A percentile compares a stretch with the other conserved stretches of the same genome.
phyloP scores from a whole-genome alignment of 129 eudicot genomes.

The Tagetes erecta region DNA sequence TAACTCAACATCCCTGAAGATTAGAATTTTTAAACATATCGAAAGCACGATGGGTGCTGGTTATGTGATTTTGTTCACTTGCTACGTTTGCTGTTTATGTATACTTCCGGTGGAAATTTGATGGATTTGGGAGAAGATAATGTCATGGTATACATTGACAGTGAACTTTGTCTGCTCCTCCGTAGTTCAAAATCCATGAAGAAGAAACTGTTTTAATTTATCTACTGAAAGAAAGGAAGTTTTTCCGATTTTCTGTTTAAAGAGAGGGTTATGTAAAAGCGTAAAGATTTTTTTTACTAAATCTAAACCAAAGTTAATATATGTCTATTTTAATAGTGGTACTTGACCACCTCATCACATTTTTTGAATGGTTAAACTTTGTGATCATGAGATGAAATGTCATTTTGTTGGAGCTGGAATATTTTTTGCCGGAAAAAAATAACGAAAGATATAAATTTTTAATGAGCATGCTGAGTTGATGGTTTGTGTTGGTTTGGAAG shows the following conservation, averaged over 20 bases:
- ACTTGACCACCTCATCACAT: background rate
- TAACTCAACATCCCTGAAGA: background rate
- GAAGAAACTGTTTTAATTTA: too few species aligned
- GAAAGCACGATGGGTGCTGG: too few species aligned
- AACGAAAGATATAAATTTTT: background rate
- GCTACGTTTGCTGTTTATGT: conserved; percentile 7
- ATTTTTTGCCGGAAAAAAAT: background rate
- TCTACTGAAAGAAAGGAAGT: background rate
- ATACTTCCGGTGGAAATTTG: background rate
- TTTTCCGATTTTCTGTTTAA: background rate
- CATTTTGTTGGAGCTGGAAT: background rate
- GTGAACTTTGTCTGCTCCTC: background rate
- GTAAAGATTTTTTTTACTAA: background rate
- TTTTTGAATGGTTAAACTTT: background rate
- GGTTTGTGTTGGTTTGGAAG: background rate
- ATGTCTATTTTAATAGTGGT: conserved; percentile 6
- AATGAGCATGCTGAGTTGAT: conserved; percentile 12
- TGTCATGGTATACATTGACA: too few species aligned
- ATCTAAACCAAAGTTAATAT: background rate
- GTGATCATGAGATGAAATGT: background rate
- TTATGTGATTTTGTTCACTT: too few species aligned
- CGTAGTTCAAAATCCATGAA: background rate
- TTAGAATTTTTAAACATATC: too few species aligned
- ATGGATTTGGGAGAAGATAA: background rate
- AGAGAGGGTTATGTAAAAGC: background rate